A percentile compares a stretch with the other conserved stretches of the same genome.
These are phyloP conservation scores for Aurifilum marmelostoma DNA, from an alignment of 2,329 filamentous ascomycete species.

Conservation along the genomic window DNA sequence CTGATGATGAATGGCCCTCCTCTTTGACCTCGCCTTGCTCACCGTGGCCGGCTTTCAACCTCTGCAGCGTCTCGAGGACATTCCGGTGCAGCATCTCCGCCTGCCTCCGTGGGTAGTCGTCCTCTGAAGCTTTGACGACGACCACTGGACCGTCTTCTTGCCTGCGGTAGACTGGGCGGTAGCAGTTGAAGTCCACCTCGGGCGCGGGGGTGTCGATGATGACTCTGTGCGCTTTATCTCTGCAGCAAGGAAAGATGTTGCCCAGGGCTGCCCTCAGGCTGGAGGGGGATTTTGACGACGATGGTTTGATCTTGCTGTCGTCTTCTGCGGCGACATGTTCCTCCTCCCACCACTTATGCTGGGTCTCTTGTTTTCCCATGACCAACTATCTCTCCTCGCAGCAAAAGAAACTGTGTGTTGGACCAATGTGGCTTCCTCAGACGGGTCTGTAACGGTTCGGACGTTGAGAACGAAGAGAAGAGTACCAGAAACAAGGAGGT, in stretches of 20 bases:
- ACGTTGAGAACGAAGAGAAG: background rate
- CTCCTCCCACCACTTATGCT: conserved; percentile 1
- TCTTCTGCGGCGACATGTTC: background rate
- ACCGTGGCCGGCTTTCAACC: background rate
- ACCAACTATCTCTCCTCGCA: no score
- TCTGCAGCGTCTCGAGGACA: background rate
- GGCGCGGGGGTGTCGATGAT: background rate
- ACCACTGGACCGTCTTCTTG: background rate
- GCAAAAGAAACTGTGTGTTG: no score
- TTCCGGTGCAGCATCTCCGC: background rate
- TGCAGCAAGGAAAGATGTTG: background rate
- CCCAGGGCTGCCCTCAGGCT: background rate
- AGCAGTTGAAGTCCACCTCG: background rate
- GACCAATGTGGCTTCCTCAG: no score
- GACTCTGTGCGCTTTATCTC: background rate
- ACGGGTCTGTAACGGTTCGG: background rate
- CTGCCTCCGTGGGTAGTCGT: background rate
- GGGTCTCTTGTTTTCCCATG: background rate
- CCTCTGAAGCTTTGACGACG: background rate
- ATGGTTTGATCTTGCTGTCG: background rate
- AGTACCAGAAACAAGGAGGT: no score
- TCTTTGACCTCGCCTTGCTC: background rate
- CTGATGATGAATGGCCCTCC: background rate
- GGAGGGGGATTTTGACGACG: background rate
- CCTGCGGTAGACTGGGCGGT: background rate